These are phyloP conservation scores for Metschnikowia proteae DNA, from an alignment of 805 yeast genomes.

Conservation along the genomic window DNA sequence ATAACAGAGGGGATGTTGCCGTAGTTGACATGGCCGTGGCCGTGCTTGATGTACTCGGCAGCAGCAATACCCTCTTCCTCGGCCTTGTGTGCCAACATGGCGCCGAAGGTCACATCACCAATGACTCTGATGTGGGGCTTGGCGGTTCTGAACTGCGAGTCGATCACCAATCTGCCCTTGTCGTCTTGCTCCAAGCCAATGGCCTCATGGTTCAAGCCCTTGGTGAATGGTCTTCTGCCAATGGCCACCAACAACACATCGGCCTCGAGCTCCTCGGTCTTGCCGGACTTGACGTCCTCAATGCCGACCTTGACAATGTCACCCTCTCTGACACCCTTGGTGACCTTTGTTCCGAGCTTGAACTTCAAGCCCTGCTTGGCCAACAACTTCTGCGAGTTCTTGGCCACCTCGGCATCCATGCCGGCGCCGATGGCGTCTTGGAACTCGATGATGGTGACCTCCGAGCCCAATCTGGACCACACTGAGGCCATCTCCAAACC, in stretches of 20 bases:
- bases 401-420: slow-evolving; percentile 95
- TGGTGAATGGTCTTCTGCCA: slow-evolving; percentile 97
- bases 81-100: slow-evolving; percentile 99
- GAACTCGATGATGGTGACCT: slow-evolving; percentile 93
- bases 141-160: slow-evolving; percentile 88
- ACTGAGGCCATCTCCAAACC: slow-evolving; percentile 99
- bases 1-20: slow-evolving; percentile 96
- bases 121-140: slow-evolving; percentile 91
- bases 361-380: slow-evolving; percentile 94
- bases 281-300: slow-evolving; percentile 85
- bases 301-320: slow-evolving; percentile 82
- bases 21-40: slow-evolving; percentile 97
- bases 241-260: slow-evolving; percentile 95
- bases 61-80: slow-evolving; percentile 99
- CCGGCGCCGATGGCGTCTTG: slow-evolving; percentile 93
- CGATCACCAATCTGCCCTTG: slow-evolving; percentile 91
- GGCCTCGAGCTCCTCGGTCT: slow-evolving; percentile 73
- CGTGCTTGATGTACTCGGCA: slow-evolving; percentile 86
- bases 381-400: slow-evolving; percentile 81
- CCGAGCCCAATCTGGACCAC: slow-evolving; percentile 90
- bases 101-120: slow-evolving; percentile 98
- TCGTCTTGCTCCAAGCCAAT: slow-evolving; percentile 88
- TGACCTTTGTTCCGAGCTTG: slow-evolving; percentile 88
- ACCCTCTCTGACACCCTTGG: slow-evolving; percentile 82
- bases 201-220: slow-evolving; percentile 83